Base-by-base conservation (phyloP, 345 rosid genomes). In the Luvunga scandens region DNA sequence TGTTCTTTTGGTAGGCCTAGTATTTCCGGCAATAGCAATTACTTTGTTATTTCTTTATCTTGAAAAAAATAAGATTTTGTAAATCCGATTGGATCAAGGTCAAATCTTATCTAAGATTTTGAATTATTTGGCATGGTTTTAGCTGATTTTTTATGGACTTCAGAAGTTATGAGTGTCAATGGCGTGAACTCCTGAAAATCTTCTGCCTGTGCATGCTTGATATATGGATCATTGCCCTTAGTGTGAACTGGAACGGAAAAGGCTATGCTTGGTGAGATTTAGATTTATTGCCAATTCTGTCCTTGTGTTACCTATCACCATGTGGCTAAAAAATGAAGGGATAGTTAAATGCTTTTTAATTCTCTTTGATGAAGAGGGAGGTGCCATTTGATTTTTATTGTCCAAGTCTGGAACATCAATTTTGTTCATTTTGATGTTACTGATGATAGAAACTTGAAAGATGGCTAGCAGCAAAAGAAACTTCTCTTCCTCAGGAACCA, bases 401-500 rank as follows among this genome's bases (percentile, higher is more conserved):
- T 50, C 6, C 65, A 60, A 66, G 28, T 24, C 21, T 36, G 56
- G 79, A 21, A 65, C 61, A 72, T 21, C 74, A 33, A 75, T 72
- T 45, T 50, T 63, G 33, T 45, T 36, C n/a, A 28, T 72, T 55
- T 64, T 21, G 76, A 64, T 73, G 13, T 71, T 76, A 56, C 69
- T 71, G 80, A 78, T 66, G 27, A 75, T 84, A 91, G 98, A 86
- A 77, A 80, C 45, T 61, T 61, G 83, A 86, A 78, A 86, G 81
- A 76, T 78, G 69, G 76, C 50, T 87, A 65, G 80, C 72, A 45
- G 78, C 77, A 36, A 85, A 84, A 80, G 87, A 82, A 76, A 72
- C 78, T 71, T 81, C 71, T 16, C 86, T 92, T 65, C 93, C 92
- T 27, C 77, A 53, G 30, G 98, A 95, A 82, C 98, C 98, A 81